Evolutionary conservation across 441 rosid species (phyloP).

Genomic region (Syzygium malaccense): DNA sequence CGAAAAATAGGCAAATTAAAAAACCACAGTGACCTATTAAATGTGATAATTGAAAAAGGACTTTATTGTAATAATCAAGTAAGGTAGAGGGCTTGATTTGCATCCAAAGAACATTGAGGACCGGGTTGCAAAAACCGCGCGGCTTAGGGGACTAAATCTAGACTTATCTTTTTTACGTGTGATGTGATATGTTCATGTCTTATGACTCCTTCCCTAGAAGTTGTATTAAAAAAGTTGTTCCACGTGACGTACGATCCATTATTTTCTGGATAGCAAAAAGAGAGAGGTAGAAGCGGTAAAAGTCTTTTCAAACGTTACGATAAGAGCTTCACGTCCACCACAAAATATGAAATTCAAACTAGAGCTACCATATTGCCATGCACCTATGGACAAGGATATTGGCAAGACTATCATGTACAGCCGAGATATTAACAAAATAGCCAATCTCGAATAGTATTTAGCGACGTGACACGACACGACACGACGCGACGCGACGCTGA

Average conservation of each 20-base stretch:
- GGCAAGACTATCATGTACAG: background rate
- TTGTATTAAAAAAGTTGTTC: background rate
- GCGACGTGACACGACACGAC: background rate
- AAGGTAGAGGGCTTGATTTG: background rate
- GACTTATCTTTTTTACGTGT: no score
- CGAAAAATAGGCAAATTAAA: background rate
- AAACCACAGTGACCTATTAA: background rate
- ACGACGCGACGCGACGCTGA: background rate
- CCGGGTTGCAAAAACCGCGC: background rate
- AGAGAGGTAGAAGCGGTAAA: background rate
- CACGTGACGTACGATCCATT: background rate
- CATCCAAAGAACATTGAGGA: background rate
- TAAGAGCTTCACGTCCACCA: background rate
- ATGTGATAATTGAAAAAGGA: background rate
- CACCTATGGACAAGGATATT: background rate
- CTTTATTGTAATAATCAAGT: background rate
- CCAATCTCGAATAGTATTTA: background rate
- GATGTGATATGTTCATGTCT: background rate
- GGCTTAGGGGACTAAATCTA: background rate
- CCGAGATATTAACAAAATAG: background rate
- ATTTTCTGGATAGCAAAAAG: background rate
- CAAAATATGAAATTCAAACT: background rate
- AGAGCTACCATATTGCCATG: rapidly evolving
- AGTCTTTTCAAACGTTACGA: background rate
- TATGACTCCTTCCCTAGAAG: background rate